These are phyloP conservation scores for Wickerhamiella pararugosa DNA, from an alignment of 1,139 yeast species.

Conservation along the genomic window DNA sequence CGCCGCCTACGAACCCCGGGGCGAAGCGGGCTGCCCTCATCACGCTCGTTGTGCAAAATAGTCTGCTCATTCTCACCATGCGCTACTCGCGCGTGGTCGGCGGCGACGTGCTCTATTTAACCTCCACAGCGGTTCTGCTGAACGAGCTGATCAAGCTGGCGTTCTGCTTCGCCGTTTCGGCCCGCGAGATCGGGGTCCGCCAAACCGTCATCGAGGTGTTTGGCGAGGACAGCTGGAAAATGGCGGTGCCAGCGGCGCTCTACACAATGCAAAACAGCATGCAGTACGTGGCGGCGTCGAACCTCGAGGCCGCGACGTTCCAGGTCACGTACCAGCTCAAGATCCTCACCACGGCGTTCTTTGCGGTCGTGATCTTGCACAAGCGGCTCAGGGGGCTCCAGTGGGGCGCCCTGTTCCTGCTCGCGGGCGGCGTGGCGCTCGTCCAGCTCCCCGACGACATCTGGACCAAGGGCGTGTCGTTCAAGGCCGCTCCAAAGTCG, in stretches of 20 bases:
- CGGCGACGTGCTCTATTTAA: conserved; percentile 21
- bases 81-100: conserved; percentile 30
- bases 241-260: conserved; percentile 29
- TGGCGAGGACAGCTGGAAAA: conserved; percentile 28
- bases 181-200: conserved; percentile 17
- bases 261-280: conserved; percentile 30
- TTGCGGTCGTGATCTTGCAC: conserved; percentile 28
- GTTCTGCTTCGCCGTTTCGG: conserved; percentile 21
- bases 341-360: conserved; percentile 30
- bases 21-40: conserved; percentile 13
- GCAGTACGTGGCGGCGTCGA: conserved; percentile 30
- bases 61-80: conserved; percentile 21
- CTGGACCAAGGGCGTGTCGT: conserved; percentile 7
- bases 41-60: conserved; percentile 16
- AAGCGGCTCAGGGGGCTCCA: conserved; percentile 22
- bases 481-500: conserved; percentile 13
- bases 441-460: conserved; percentile 26
- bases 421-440: conserved; percentile 28
- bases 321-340: conserved; percentile 32
- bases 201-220: conserved; percentile 22
- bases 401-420: conserved; percentile 26
- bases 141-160: conserved; percentile 28
- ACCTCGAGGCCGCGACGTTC: conserved; percentile 30
- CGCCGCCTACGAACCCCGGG: neutral
- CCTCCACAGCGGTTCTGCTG: conserved; percentile 31